Percentiles rank a stretch among this genome's conserved stretches.
Evolutionary conservation across 2,329 filamentous ascomycete species (phyloP).

Genomic region (Colletotrichum australisinense): DNA sequence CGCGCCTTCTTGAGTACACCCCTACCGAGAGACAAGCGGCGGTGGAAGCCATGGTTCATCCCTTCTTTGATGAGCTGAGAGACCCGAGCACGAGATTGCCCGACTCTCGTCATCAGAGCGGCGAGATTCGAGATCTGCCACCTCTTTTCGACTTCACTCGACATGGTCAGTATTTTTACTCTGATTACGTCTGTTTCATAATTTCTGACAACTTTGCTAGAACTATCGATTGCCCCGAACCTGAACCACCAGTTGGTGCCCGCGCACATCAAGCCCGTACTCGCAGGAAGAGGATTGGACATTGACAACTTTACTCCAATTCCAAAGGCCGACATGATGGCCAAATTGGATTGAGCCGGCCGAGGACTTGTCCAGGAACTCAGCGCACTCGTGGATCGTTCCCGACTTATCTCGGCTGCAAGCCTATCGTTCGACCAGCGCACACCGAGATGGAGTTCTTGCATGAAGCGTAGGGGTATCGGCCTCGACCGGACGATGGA

Average conservation of each 20-base stretch:
- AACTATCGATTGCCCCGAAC: constrained; percentile 93
- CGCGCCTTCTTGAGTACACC: constrained; percentile 93
- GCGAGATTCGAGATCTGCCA: constrained; percentile 83
- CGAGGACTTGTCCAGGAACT: constrained; percentile 46
- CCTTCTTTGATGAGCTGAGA: constrained; percentile 97
- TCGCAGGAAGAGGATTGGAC: constrained; percentile 84
- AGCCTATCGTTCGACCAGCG: constrained; percentile 37
- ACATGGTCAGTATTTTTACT: constrained; percentile 76
- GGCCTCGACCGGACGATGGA: constrained; percentile 20
- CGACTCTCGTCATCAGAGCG: constrained; percentile 91
- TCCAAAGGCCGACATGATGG: constrained; percentile 96
- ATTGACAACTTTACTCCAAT: constrained; percentile 94
- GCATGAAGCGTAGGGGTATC: constrained; percentile 35
- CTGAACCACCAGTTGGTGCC: constrained; percentile 92
- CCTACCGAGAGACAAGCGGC: constrained; percentile 94
- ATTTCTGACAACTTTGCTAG: constrained; percentile 56
- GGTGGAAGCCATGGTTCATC: constrained; percentile 96
- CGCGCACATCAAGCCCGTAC: constrained; percentile 78
- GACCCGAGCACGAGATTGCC: constrained; percentile 92
- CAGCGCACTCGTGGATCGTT: constrained; percentile 34
- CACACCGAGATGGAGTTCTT: constrained; percentile 45
- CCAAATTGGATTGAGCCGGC: constrained; percentile 86
- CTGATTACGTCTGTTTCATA: neutral
- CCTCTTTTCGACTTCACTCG: constrained; percentile 92
- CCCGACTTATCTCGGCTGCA: constrained; percentile 30